phyloP scores from a whole-genome alignment of 2,329 filamentous ascomycete species.

The Rutstroemia sp. region DNA sequence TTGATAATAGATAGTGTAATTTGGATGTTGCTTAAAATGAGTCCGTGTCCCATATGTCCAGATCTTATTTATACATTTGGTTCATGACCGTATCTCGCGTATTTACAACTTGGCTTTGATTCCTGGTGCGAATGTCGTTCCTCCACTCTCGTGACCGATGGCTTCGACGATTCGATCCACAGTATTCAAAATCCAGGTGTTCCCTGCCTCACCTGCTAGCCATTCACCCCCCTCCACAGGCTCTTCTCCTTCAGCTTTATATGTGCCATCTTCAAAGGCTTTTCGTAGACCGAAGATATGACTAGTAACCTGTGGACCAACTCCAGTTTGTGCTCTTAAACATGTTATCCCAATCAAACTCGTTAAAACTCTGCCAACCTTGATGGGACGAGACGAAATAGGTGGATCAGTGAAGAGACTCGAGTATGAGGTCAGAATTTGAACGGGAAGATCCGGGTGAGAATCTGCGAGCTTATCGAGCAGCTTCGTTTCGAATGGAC shows the following conservation, averaged over 20 bases:
- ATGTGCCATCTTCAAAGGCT: slow-evolving; percentile 60
- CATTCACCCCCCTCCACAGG: slow-evolving; percentile 46
- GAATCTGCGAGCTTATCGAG: slow-evolving; percentile 62
- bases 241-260: slow-evolving; percentile 38
- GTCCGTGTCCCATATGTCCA: too few relatives aligned
- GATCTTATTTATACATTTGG: too few relatives aligned
- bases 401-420: slow-evolving; percentile 64
- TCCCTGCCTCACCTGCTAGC: slow-evolving; percentile 59
- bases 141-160: slow-evolving; percentile 36
- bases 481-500: slow-evolving; percentile 66
- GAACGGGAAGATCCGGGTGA: slow-evolving; percentile 75
- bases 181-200: slow-evolving; percentile 52
- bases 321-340: slow-evolving; percentile 70
- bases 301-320: slow-evolving; percentile 73
- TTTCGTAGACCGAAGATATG: slow-evolving; percentile 78
- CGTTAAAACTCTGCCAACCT: slow-evolving; percentile 63
- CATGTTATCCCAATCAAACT: slow-evolving; percentile 68
- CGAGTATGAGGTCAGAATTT: slow-evolving; percentile 72
- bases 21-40: too few relatives aligned
- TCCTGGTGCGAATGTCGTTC: slow-evolving; percentile 44
- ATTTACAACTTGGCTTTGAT: slow-evolving; percentile 7
- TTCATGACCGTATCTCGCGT: not conserved
- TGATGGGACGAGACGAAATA: slow-evolving; percentile 34
- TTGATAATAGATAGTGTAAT: too few relatives aligned
- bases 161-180: slow-evolving; percentile 54